Percentiles rank a stretch among this genome's conserved stretches.
phyloP scores from a whole-genome alignment of 164 flowering plant genomes.

The Echeveria elegans region DNA sequence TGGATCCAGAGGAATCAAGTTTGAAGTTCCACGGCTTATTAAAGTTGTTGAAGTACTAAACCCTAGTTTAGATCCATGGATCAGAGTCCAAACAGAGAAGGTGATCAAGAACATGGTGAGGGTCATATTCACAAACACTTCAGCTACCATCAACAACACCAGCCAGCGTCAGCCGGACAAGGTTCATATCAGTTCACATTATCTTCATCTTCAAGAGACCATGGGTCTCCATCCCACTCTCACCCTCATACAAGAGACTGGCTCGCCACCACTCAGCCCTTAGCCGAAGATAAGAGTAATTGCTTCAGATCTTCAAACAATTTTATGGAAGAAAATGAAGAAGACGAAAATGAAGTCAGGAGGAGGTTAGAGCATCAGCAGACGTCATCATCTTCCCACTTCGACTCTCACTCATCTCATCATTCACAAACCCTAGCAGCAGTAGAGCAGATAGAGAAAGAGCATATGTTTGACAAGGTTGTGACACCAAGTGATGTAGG shows the following conservation, averaged over 20 bases:
- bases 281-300: neutral
- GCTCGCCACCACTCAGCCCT: neutral
- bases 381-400: neutral
- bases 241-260: neutral
- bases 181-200: neutral
- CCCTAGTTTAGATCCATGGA: neutral
- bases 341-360: neutral
- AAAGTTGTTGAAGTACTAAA: neutral
- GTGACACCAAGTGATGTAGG: conserved; percentile 97
- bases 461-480: conserved; percentile 94
- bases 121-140: neutral
- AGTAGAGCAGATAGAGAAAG: conserved; percentile 31
- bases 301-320: neutral
- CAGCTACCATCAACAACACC: neutral
- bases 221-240: neutral
- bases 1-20: neutral
- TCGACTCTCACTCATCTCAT: neutral
- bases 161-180: neutral
- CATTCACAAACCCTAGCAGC: conserved; percentile 10
- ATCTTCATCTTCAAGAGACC: neutral
- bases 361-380: conserved; percentile 1
- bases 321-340: neutral
- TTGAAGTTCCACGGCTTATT: neutral
- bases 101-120: neutral
- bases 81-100: neutral